phyloP scores from a whole-genome alignment of 371 early-diverging fungal genomes.

The Haplosporangium sp. region DNA sequence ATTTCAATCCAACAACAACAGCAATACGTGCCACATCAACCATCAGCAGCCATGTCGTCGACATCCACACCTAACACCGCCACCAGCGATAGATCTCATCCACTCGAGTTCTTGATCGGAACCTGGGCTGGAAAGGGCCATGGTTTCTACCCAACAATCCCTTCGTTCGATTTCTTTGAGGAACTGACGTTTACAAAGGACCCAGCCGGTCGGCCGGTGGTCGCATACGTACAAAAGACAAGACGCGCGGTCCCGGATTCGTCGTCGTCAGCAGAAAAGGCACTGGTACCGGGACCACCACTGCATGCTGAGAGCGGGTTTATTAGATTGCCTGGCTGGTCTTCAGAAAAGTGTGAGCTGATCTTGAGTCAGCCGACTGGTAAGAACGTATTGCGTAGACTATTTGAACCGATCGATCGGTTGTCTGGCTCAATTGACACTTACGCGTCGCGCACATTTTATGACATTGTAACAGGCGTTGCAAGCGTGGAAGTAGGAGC shows the following conservation, averaged over 20 bases:
- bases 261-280: background rate
- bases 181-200: constrained; percentile 42
- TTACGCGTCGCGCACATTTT: background rate
- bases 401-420: no score
- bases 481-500: constrained; percentile 42
- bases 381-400: background rate
- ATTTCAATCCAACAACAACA: background rate
- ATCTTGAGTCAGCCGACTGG: constrained; percentile 46
- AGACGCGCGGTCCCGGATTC: constrained; percentile 20
- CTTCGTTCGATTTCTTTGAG: constrained; percentile 40
- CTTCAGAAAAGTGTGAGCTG: constrained; percentile 29
- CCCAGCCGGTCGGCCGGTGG: constrained; percentile 38
- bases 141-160: constrained; percentile 45
- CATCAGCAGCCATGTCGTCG: background rate
- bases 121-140: constrained; percentile 40
- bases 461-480: constrained; percentile 12
- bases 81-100: constrained; percentile 21
- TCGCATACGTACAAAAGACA: constrained; percentile 39
- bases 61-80: background rate
- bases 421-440: background rate
- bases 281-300: constrained; percentile 21
- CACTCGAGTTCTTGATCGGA: constrained; percentile 47
- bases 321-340: constrained; percentile 42
- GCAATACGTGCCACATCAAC: background rate
- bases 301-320: constrained; percentile 41